A percentile compares a stretch with the other conserved stretches of the same genome.
These are phyloP conservation scores for Bryum argenteum DNA, from an alignment of 225 moss, liverwort and hornwort species.

Conservation along the genomic window DNA sequence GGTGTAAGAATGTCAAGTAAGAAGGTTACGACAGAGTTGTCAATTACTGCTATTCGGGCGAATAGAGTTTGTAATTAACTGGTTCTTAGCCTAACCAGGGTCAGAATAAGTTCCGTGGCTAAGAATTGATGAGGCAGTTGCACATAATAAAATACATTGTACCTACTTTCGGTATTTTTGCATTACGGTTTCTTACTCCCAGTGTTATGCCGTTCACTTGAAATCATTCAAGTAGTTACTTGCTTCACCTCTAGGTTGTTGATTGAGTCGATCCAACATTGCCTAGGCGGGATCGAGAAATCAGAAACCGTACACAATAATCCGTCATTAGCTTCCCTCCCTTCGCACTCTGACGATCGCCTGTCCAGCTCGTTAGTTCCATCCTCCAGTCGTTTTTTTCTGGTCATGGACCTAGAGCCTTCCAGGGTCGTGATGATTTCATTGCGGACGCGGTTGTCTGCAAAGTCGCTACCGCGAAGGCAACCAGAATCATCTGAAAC, in stretches of 20 bases:
- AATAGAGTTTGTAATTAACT: slow-evolving; percentile 32
- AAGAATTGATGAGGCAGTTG: slow-evolving; percentile 28
- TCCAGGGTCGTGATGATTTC: not conserved
- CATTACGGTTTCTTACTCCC: not conserved
- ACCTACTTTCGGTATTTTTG: slow-evolving; percentile 25
- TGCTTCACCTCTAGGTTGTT: not conserved
- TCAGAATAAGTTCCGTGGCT: slow-evolving; percentile 24
- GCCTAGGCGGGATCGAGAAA: not conserved
- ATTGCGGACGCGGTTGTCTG: not conserved
- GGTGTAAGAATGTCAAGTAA: not conserved
- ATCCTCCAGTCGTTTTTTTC: not conserved
- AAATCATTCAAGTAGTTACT: not conserved
- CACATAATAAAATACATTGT: slow-evolving; percentile 8
- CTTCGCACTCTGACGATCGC: not conserved
- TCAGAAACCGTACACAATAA: not conserved
- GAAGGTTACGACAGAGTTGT: slow-evolving; percentile 18
- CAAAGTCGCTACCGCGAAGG: not conserved
- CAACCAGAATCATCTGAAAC: not conserved
- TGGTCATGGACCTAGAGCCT: not conserved
- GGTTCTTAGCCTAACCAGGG: slow-evolving; percentile 24
- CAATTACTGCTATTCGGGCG: slow-evolving; percentile 16
- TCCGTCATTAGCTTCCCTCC: not conserved
- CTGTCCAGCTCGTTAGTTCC: not conserved
- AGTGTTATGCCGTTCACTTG: not conserved
- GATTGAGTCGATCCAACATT: not conserved